Evolutionary conservation across 495 filamentous ascomycete species (phyloP).

Genomic region (Hypoxylon intermedium): DNA sequence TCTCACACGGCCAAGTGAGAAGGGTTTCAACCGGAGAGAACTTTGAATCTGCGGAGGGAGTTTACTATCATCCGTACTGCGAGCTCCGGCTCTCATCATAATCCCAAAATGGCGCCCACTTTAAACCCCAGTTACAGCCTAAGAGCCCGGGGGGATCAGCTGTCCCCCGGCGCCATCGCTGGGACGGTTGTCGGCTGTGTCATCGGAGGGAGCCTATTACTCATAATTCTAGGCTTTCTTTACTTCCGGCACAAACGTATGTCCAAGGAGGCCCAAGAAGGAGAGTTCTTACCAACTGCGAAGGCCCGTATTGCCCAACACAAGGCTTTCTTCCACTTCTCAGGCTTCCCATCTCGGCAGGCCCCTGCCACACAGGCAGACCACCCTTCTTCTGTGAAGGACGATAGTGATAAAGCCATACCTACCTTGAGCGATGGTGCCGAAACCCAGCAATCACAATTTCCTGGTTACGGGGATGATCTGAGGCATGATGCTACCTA

Average conservation of each 20-base stretch:
- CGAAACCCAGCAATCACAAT: conserved; percentile 23
- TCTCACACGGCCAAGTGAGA: neutral
- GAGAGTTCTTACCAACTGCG: conserved; percentile 25
- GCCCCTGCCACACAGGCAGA: conserved; percentile 5
- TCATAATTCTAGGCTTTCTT: conserved; percentile 43
- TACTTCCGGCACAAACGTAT: conserved; percentile 43
- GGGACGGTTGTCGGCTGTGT: conserved; percentile 43
- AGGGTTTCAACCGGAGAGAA: neutral
- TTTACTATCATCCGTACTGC: neutral
- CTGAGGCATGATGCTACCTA: conserved; percentile 26
- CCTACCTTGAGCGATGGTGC: conserved; percentile 19
- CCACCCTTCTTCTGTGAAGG: conserved; percentile 23
- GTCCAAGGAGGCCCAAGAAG: conserved; percentile 25
- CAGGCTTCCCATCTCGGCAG: conserved; percentile 20
- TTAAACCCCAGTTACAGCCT: conserved; percentile 21
- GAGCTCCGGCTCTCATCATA: conserved; percentile 22
- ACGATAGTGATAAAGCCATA: conserved; percentile 25
- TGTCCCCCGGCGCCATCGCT: conserved; percentile 42
- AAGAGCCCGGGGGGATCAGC: conserved; percentile 23
- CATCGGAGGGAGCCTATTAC: conserved; percentile 37
- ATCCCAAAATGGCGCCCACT: conserved; percentile 24
- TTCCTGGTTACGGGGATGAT: conserved; percentile 21
- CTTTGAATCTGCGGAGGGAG: neutral
- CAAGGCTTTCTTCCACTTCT: conserved; percentile 24
- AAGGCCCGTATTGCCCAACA: conserved; percentile 18